Percentiles rank a stretch among this genome's conserved stretches.
Evolutionary conservation across 495 filamentous ascomycete species (phyloP).

Genomic region (Penicillium dipodomyicola): DNA sequence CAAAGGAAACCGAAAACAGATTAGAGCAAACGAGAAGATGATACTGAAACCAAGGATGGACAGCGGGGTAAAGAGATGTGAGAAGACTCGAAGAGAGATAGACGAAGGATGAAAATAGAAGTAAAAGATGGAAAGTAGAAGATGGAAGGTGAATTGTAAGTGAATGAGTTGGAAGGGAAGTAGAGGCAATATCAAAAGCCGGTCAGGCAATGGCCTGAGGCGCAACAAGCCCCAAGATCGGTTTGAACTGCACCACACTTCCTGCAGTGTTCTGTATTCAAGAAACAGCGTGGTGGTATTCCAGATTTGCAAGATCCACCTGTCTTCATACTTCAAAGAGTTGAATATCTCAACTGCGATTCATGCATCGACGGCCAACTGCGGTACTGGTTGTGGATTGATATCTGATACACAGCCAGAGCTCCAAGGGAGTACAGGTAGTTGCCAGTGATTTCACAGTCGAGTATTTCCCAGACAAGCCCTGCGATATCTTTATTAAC

Average conservation of each 20-base stretch:
- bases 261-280: background rate
- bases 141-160: background rate
- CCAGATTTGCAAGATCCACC: background rate
- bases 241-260: background rate
- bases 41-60: background rate
- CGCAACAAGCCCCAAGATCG: background rate
- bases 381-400: background rate
- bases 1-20: background rate
- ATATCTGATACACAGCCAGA: background rate
- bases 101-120: too few relatives aligned
- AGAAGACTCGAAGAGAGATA: too few relatives aligned
- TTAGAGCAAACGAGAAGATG: background rate
- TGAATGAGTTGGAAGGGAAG: background rate
- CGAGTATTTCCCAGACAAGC: background rate
- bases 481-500: background rate
- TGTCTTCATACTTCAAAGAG: constrained; percentile 1
- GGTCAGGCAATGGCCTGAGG: background rate
- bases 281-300: background rate
- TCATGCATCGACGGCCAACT: background rate
- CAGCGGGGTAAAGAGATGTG: background rate
- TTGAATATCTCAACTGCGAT: background rate
- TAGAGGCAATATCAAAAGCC: background rate
- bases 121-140: background rate
- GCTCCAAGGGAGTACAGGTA: background rate
- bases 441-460: background rate